phyloP scores from a whole-genome alignment of 768 basidiomycete species.

The Calocybe gangraenosa region DNA sequence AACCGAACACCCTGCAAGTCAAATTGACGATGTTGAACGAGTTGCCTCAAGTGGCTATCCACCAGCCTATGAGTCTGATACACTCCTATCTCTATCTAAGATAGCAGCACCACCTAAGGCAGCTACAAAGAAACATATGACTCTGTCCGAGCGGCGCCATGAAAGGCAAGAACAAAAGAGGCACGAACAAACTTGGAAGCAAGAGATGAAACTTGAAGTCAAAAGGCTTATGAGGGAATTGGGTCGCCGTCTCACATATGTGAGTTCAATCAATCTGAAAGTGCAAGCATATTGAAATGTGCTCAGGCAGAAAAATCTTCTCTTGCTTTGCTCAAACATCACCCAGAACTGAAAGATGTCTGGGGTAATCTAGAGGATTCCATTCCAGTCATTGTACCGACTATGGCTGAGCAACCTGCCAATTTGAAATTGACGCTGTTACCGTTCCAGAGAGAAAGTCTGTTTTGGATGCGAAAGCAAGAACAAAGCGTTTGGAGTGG shows the following conservation, averaged over 20 bases:
- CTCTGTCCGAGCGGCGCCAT: conserved; percentile 27
- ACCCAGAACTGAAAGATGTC: conserved; percentile 76
- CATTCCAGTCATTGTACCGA: conserved; percentile 57
- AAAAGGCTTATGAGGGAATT: conserved; percentile 46
- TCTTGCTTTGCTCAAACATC: conserved; percentile 59
- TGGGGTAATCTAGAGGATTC: conserved; percentile 83
- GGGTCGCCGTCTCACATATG: conserved; percentile 72
- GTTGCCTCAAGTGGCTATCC: conserved; percentile 15
- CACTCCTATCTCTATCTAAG: conserved; percentile 22
- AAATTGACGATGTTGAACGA: conserved; percentile 29
- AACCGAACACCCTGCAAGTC: conserved; percentile 47
- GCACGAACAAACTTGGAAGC: conserved; percentile 19
- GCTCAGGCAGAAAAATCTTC: conserved; percentile 67
- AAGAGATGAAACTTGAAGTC: conserved; percentile 42
- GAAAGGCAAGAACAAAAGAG: conserved; percentile 23
- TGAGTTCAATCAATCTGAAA: conserved; percentile 26
- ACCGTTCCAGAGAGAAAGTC: conserved; percentile 93
- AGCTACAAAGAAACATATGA: conserved; percentile 25
- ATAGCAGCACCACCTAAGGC: conserved; percentile 28
- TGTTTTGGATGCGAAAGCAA: conserved; percentile 95
- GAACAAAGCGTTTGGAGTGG: conserved; percentile 85
- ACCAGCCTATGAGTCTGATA: conserved; percentile 25
- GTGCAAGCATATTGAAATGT: conserved; percentile 6
- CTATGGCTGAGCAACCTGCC: conserved; percentile 72
- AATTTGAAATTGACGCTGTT: conserved; percentile 83